A percentile compares a stretch with the other conserved stretches of the same genome.
These are phyloP conservation scores for Eragrostis nindensis DNA, from an alignment of 176 grass and related monocot species.

Conservation along the genomic window DNA sequence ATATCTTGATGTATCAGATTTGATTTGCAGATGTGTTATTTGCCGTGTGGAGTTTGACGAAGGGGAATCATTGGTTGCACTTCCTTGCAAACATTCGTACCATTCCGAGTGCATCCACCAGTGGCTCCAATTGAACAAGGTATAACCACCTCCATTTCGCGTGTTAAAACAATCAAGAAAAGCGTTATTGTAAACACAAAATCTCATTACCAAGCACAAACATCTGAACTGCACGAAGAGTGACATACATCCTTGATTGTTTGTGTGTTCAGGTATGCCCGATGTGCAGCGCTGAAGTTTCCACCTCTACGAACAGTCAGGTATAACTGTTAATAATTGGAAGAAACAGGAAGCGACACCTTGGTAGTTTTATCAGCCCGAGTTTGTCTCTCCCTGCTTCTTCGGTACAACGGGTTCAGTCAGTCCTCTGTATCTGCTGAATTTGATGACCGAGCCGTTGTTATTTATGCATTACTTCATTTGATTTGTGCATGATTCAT, in stretches of 20 bases:
- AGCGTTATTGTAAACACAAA: no score
- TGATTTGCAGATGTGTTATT: constrained; percentile 81
- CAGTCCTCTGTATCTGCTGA: not conserved
- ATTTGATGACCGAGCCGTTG: constrained; percentile 1
- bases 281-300: constrained; percentile 78
- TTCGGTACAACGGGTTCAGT: not conserved
- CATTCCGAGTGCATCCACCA: constrained; percentile 94
- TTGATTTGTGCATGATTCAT: constrained; percentile 33
- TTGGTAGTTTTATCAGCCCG: not conserved
- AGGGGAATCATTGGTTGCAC: constrained; percentile 77
- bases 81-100: constrained; percentile 92
- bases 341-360: not conserved
- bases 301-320: constrained; percentile 44
- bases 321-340: constrained; percentile 20
- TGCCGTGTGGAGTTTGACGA: constrained; percentile 93
- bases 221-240: no score
- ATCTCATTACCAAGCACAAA: no score
- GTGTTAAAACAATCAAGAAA: no score
- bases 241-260: no score
- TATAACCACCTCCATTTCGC: no score
- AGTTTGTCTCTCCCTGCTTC: constrained; percentile 2
- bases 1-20: constrained; percentile 30
- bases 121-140: constrained; percentile 98
- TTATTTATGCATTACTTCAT: constrained; percentile 33
- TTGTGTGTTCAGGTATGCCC: no score